phyloP scores from a whole-genome alignment of 305 asterid genomes.

The Rubia peregrina region DNA sequence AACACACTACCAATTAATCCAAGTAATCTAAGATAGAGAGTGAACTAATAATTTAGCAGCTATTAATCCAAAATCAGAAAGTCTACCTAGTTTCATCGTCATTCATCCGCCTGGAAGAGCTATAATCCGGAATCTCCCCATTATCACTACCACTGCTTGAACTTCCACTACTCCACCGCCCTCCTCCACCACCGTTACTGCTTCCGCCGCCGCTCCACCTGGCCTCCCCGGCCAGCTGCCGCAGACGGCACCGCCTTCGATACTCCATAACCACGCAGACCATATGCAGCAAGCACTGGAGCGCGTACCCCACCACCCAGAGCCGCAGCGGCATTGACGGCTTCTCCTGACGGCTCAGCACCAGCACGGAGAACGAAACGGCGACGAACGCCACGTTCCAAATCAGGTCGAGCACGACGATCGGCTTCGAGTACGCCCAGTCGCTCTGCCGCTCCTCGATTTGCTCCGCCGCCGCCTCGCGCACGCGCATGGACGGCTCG shows the following conservation, averaged over 20 bases:
- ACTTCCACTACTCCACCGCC: constrained; percentile 37
- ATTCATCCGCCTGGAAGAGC: constrained; percentile 32
- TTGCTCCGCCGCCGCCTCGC: constrained; percentile 83
- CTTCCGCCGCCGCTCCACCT: constrained; percentile 17
- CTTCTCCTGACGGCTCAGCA: constrained; percentile 48
- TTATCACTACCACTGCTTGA: constrained; percentile 77
- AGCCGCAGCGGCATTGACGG: constrained; percentile 68
- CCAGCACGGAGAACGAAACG: constrained; percentile 56
- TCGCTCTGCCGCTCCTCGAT: constrained; percentile 85
- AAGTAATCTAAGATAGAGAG: too few relatives aligned
- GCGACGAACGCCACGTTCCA: constrained; percentile 77
- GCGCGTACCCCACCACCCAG: constrained; percentile 67
- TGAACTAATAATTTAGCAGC: too few relatives aligned
- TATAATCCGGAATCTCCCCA: constrained; percentile 43
- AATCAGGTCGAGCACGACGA: constrained; percentile 60
- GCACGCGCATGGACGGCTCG: constrained; percentile 76
- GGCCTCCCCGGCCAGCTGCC: constrained; percentile 15
- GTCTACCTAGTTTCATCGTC: constrained; percentile 69
- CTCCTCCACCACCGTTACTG: constrained; percentile 13
- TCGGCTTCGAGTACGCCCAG: constrained; percentile 90
- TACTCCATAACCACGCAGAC: constrained; percentile 67
- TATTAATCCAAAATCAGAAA: not conserved
- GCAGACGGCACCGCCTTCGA: constrained; percentile 42
- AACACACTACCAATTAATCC: not conserved
- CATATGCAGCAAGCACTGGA: constrained; percentile 70